Conservation (phyloP, 371 early-diverging fungal species). For the Mortierella sp. region DNA sequence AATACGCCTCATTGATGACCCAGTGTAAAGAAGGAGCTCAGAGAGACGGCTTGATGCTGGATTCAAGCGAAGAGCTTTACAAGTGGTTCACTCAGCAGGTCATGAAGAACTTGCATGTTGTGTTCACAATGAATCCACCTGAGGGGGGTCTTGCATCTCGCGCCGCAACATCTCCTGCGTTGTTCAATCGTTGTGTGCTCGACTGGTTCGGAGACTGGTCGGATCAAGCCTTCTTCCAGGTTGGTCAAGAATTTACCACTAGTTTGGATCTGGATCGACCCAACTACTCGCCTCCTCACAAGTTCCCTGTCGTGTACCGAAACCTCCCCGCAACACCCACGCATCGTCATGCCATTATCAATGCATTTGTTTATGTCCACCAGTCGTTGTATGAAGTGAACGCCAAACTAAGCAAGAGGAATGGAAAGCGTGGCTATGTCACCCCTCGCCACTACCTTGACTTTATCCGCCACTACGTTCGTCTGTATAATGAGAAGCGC, state of each 20-base stretch:
- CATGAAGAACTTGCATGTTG: constrained; percentile 96
- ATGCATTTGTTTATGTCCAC: constrained; percentile 94
- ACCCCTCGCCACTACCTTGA: constrained; percentile 99
- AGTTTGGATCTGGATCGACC: constrained; percentile 89
- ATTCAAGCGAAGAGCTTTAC: constrained; percentile 95
- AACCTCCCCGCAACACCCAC: constrained; percentile 79
- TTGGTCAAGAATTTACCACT: constrained; percentile 95
- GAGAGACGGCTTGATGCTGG: constrained; percentile 94
- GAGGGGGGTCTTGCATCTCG: constrained; percentile 93
- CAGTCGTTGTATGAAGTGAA: constrained; percentile 91
- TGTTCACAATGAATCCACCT: constrained; percentile 99
- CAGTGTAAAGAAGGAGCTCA: constrained; percentile 96
- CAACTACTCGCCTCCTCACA: constrained; percentile 76
- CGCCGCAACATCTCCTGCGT: constrained; percentile 97
- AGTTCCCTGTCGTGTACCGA: constrained; percentile 86
- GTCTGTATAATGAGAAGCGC: constrained; percentile 92
- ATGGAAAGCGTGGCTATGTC: constrained; percentile 85
- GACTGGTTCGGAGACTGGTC: constrained; percentile 99
- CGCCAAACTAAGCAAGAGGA: constrained; percentile 84
- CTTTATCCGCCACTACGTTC: constrained; percentile 94
- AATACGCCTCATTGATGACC: constrained; percentile 94
- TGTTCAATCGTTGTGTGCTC: constrained; percentile 99
- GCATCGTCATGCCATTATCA: constrained; percentile 89
- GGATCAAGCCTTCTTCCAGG: constrained; percentile 97
- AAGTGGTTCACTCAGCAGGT: constrained; percentile 98